phyloP scores from a whole-genome alignment of 2,329 filamentous ascomycete species.

The Leptodontidium sp. region DNA sequence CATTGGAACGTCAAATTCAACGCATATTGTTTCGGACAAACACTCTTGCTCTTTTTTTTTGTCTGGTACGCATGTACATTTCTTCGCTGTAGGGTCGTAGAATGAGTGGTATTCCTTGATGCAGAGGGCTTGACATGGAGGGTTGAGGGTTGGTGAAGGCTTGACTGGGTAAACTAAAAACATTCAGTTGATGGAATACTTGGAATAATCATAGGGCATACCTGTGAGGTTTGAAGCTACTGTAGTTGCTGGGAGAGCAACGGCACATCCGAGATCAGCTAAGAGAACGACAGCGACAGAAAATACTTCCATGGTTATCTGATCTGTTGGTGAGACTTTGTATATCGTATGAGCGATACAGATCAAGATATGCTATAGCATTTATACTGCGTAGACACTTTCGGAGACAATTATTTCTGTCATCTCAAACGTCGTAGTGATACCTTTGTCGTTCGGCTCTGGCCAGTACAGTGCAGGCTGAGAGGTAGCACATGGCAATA shows the following conservation, averaged over 20 bases:
- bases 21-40: background rate
- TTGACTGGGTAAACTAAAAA: background rate
- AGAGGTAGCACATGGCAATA: conserved; percentile 1
- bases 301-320: background rate
- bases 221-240: background rate
- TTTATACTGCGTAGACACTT: background rate
- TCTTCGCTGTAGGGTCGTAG: background rate
- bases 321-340: background rate
- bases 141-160: background rate
- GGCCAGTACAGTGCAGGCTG: background rate
- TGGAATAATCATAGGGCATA: background rate
- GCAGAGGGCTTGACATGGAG: conserved; percentile 10
- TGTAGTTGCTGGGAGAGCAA: background rate
- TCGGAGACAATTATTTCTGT: background rate
- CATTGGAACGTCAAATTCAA: background rate
- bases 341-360: background rate
- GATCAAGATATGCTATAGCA: background rate
- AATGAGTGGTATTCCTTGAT: background rate
- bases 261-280: background rate
- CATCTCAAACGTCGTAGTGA: background rate
- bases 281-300: background rate
- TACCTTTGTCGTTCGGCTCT: background rate
- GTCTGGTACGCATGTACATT: background rate
- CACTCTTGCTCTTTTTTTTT: background rate
- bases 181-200: background rate